A percentile compares a stretch with the other conserved stretches of the same genome.
These are phyloP conservation scores for Gomphus sp. DNA, from an alignment of 1,284 basidiomycete species.

Conservation along the genomic window DNA sequence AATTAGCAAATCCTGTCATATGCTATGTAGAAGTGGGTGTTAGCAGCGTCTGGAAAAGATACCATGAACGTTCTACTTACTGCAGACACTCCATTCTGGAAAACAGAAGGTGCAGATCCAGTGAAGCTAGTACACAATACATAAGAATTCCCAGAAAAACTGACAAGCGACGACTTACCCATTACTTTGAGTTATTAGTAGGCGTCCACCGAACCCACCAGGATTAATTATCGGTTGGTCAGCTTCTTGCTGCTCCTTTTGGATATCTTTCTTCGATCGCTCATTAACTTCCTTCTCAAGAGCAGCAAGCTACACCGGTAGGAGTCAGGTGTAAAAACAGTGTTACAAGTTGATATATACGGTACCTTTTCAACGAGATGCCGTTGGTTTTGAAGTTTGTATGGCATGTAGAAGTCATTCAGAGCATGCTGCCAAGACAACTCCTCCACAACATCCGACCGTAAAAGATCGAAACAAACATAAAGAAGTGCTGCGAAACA, in stretches of 20 bases:
- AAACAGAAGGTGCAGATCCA: constrained; percentile 2
- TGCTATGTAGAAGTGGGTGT: background rate
- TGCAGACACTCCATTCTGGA: constrained; percentile 5
- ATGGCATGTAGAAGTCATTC: constrained; percentile 96
- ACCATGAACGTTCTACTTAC: background rate
- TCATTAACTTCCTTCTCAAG: constrained; percentile 83
- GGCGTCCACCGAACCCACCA: constrained; percentile 46
- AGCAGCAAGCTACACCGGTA: constrained; percentile 40
- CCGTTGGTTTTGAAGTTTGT: constrained; percentile 80
- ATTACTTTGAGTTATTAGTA: constrained; percentile 61
- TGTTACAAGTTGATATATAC: constrained; percentile 9
- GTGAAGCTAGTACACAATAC: background rate
- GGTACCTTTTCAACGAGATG: constrained; percentile 59
- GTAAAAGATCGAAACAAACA: constrained; percentile 88
- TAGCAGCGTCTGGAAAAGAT: background rate
- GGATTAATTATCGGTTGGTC: constrained; percentile 80
- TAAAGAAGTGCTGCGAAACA: constrained; percentile 90
- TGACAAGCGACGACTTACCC: constrained; percentile 26
- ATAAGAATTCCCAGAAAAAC: background rate
- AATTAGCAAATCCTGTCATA: constrained; percentile 8
- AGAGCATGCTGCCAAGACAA: constrained; percentile 92
- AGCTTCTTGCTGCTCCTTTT: constrained; percentile 79
- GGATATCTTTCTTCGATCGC: constrained; percentile 68
- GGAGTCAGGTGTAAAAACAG: constrained; percentile 14
- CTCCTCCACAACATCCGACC: constrained; percentile 90